phyloP scores from a whole-genome alignment of 129 eudicot species.

The Lonicera japonica region DNA sequence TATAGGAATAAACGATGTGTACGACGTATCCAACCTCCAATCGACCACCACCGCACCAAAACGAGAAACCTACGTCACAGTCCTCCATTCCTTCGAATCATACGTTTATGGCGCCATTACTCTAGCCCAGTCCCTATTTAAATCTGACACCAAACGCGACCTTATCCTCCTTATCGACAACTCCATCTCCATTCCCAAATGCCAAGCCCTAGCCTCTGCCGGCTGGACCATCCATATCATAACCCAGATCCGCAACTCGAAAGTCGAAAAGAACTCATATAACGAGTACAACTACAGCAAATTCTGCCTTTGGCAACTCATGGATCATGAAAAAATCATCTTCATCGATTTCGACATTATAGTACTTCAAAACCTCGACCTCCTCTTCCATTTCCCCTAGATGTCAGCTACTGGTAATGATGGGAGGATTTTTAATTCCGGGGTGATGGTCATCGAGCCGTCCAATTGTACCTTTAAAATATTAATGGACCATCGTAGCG shows the following conservation, averaged over 20 bases:
- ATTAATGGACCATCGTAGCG: slow-evolving; percentile 40
- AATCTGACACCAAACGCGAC: slow-evolving; percentile 55
- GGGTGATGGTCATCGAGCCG: slow-evolving; percentile 87
- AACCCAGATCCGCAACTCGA: slow-evolving; percentile 71
- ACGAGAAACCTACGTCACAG: slow-evolving; percentile 77
- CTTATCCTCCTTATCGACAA: slow-evolving; percentile 76
- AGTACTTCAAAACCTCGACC: slow-evolving; percentile 64
- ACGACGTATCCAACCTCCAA: slow-evolving; percentile 45
- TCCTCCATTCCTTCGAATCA: slow-evolving; percentile 72
- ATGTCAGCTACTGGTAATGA: slow-evolving; percentile 81
- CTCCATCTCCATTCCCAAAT: slow-evolving; percentile 54
- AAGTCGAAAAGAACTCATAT: slow-evolving; percentile 62
- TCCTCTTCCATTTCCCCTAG: slow-evolving; percentile 73
- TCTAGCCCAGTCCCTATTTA: slow-evolving; percentile 70
- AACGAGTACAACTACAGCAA: slow-evolving; percentile 89
- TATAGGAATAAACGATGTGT: slow-evolving; percentile 55
- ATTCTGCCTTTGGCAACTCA: slow-evolving; percentile 84
- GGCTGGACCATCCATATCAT: slow-evolving; percentile 87
- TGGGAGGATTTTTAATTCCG: slow-evolving; percentile 77
- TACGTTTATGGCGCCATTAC: slow-evolving; percentile 89
- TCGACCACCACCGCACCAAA: slow-evolving; percentile 7
- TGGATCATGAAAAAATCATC: slow-evolving; percentile 62
- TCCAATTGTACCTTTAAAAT: slow-evolving; percentile 65
- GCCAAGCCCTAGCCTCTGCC: slow-evolving; percentile 48
- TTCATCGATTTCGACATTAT: slow-evolving; percentile 84